These are phyloP conservation scores for Phytophthora syringae DNA, from an alignment of 352 stramenopile species.

Conservation along the genomic window DNA sequence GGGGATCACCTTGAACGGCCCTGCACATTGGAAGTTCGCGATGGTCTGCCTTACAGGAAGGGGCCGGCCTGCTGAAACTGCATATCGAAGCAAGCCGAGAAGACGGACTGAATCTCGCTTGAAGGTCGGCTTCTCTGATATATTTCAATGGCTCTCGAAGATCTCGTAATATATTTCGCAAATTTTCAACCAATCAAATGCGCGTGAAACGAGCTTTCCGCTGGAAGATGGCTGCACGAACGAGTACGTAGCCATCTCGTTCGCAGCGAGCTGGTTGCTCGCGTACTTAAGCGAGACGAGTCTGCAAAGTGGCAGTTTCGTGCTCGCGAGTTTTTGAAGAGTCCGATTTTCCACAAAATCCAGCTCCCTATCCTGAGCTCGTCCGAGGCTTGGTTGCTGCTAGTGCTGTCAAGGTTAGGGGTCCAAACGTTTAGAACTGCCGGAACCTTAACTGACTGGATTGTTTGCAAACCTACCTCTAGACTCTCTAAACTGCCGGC, in stretches of 20 bases:
- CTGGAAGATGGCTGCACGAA: neutral
- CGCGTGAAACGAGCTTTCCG: neutral
- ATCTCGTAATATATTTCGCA: neutral
- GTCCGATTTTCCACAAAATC: neutral
- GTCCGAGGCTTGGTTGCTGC: neutral
- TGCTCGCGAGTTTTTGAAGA: neutral
- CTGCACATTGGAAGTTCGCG: too few relatives aligned
- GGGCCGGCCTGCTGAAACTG: neutral
- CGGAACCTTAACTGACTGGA: too few relatives aligned
- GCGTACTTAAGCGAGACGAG: neutral
- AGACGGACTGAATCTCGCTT: neutral
- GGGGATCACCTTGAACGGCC: too few relatives aligned
- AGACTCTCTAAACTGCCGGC: too few relatives aligned
- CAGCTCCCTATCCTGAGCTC: neutral
- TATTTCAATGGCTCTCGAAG: neutral
- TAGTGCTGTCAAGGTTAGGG: too few relatives aligned
- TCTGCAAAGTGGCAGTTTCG: neutral
- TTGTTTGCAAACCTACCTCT: too few relatives aligned
- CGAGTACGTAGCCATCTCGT: neutral
- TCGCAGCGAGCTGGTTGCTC: neutral
- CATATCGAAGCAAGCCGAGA: neutral
- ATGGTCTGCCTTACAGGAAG: neutral
- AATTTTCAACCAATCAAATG: neutral
- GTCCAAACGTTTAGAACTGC: too few relatives aligned
- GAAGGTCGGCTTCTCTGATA: neutral